Evolutionary conservation across 2,329 filamentous ascomycete species (phyloP), one percentile per base, ranked within the genome.

Genomic region (Colletotrichum sublineola): DNA sequence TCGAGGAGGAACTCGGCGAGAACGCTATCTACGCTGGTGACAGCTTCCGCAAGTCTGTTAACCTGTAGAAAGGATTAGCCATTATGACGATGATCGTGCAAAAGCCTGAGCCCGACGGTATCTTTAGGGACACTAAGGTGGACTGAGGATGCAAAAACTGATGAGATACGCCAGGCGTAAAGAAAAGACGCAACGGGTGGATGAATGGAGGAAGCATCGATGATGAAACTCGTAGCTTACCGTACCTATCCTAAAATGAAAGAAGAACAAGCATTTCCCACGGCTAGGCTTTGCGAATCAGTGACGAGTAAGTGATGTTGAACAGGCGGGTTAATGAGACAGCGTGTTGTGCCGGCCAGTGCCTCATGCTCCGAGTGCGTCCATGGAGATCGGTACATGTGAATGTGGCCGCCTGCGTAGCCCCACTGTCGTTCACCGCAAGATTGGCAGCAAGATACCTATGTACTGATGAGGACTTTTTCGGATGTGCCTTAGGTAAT

Each of bases 1-100:
- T 99, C 80, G 96, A 99, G 91, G 96, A 99, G 89, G 96, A 99
- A 90, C 93, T 99, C 76, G 95, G 95, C 79, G 90, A 91, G 80
- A 92, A 96, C 80, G 96, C 96, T 78, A 82, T 98, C 86, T 99
- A 96, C 83, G 95, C 96, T 78, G 96, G 96, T 78, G 86, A 89
- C 81, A 95, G 94, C 82, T 99, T 98, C 94, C 93, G 96, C 88
- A 95, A 86, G 79, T 87, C 96, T 75, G 92, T 98, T 80, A 95
- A 94, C 88, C 85, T 98, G 86, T 97, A 94, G 91, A 63, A 40
- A 50, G 53, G 29, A 29, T 55, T 29, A 52, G 60, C 33, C 61
- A 33, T 15, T 66, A 62, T 50, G 66, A 66, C 38, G 55, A 62
- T 36, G 46, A 53, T 48, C 36, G 36, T 62, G 42, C 42, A 50